A percentile compares a stretch with the other conserved stretches of the same genome.
Evolutionary conservation across 2,329 filamentous ascomycete species (phyloP).

Genomic region (Penicillium sp.): DNA sequence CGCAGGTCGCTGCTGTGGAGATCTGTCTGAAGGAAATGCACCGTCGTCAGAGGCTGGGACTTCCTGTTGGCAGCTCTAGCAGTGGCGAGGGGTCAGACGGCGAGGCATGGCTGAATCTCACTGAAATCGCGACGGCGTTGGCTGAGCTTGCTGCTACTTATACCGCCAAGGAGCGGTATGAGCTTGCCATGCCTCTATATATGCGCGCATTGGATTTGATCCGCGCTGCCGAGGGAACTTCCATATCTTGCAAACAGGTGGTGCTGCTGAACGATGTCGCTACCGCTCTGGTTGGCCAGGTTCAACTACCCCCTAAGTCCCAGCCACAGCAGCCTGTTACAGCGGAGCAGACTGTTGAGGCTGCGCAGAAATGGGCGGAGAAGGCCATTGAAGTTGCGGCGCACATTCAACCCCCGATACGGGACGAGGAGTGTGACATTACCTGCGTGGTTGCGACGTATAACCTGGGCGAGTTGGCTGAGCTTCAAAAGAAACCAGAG

Average conservation of each 20-base stretch:
- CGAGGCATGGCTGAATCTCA: conserved; percentile 31
- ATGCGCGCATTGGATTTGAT: conserved; percentile 71
- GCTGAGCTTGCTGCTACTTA: conserved; percentile 67
- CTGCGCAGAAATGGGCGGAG: conserved; percentile 67
- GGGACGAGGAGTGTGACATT: conserved; percentile 71
- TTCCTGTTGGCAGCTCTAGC: conserved; percentile 53
- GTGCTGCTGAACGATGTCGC: conserved; percentile 56
- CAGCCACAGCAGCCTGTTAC: conserved; percentile 37
- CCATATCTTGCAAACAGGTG: conserved; percentile 63
- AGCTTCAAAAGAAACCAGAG: conserved; percentile 58
- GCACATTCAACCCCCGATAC: conserved; percentile 55
- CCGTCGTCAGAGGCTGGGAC: conserved; percentile 56
- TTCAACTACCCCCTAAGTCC: conserved; percentile 21
- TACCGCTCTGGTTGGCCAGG: conserved; percentile 39
- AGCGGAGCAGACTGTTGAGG: conserved; percentile 55
- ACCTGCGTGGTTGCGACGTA: conserved; percentile 76
- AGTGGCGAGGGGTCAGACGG: conserved; percentile 22
- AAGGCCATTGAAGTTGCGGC: conserved; percentile 63
- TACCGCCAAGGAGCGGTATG: conserved; percentile 62
- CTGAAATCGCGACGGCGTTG: conserved; percentile 30
- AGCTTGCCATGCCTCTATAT: conserved; percentile 75
- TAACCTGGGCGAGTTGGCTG: conserved; percentile 75
- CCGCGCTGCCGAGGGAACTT: conserved; percentile 36
- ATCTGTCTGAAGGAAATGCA: conserved; percentile 65
- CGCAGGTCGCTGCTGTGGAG: conserved; percentile 72